A percentile compares a stretch with the other conserved stretches of the same genome.
Evolutionary conservation across 208 protist species (phyloP).

Genomic region (Acanthamoeba rhysodes): DNA sequence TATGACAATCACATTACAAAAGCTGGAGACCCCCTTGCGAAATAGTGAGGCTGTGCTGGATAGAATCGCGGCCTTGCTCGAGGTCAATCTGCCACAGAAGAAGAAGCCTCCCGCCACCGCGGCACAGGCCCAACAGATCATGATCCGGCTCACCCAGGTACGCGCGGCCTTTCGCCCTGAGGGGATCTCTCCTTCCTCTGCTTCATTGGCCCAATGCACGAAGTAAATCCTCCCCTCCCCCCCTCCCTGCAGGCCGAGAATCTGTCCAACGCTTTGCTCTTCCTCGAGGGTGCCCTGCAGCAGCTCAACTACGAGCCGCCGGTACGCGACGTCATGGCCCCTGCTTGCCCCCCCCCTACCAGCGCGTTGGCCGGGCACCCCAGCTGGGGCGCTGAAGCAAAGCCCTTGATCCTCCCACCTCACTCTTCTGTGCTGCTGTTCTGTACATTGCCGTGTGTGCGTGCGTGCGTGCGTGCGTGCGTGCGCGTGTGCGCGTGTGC

Average conservation of each 20-base stretch:
- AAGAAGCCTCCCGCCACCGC: not conserved
- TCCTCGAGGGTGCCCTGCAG: slow-evolving; percentile 22
- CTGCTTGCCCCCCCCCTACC: too few relatives aligned
- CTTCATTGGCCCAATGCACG: not conserved
- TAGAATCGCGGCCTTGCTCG: not conserved
- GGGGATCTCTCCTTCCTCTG: not conserved
- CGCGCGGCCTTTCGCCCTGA: too few relatives aligned
- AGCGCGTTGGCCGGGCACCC: not conserved
- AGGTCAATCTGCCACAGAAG: not conserved
- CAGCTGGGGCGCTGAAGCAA: too few relatives aligned
- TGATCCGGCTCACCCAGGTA: slow-evolving; percentile 21
- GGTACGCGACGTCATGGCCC: not conserved
- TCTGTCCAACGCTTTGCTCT: slow-evolving; percentile 21
- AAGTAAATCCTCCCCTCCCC: not conserved
- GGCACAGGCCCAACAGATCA: slow-evolving; percentile 34
- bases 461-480: too few relatives aligned
- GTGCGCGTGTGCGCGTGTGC: too few relatives aligned
- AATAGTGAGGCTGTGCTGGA: slow-evolving; percentile 15
- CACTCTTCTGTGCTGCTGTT: not conserved
- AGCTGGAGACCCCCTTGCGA: not conserved
- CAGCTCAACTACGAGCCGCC: slow-evolving; percentile 48
- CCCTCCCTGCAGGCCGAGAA: not conserved
- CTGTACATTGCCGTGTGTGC: not conserved
- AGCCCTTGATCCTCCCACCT: not conserved
- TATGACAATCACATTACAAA: slow-evolving; percentile 42